A percentile compares a stretch with the other conserved stretches of the same genome.
Conservation (phyloP, 176 grass and related monocot genomes). For the Poa pratensis region DNA sequence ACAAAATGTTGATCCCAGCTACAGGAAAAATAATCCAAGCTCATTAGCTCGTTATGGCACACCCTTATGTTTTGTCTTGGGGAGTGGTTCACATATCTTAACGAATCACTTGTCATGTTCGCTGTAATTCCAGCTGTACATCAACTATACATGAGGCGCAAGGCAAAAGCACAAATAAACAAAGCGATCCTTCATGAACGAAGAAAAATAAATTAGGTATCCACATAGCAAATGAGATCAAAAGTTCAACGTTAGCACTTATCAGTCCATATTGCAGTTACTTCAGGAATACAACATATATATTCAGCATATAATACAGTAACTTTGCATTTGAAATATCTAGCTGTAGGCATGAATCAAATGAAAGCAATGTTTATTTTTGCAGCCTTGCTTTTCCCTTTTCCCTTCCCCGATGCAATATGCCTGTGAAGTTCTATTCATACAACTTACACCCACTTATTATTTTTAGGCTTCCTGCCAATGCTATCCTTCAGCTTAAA, state of each 20-base stretch:
- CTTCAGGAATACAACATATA: background rate
- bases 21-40: constrained; percentile 18
- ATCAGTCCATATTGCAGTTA: constrained; percentile 15
- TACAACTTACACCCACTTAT: constrained; percentile 1
- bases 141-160: constrained; percentile 7
- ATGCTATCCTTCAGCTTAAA: background rate
- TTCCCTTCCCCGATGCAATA: background rate
- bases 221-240: background rate
- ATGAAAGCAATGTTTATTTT: background rate
- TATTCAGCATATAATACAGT: background rate
- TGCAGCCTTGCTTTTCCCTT: background rate
- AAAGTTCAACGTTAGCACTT: background rate
- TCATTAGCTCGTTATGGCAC: constrained; percentile 4
- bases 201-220: background rate
- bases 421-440: background rate
- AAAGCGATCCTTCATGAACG: background rate
- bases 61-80: background rate
- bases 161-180: background rate
- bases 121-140: constrained; percentile 4
- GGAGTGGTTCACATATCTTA: constrained; percentile 15
- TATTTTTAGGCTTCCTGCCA: background rate
- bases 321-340: constrained; percentile 7
- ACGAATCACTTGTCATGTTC: background rate
- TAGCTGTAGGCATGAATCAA: background rate
- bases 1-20: constrained; percentile 1